phyloP scores from a whole-genome alignment of 208 protist genomes.

The Crithidia mellificae region DNA sequence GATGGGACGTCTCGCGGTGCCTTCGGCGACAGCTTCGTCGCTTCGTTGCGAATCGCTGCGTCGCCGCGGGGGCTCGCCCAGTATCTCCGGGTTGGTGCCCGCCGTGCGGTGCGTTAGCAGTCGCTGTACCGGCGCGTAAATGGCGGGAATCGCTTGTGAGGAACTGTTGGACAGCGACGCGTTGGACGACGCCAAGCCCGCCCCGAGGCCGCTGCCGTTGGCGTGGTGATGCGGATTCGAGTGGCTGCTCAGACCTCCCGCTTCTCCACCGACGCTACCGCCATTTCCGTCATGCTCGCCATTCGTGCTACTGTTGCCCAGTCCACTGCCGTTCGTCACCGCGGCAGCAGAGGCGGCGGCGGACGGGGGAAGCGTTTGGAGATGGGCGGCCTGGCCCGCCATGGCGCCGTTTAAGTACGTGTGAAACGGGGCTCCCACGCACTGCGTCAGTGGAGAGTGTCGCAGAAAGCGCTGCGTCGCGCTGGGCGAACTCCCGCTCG shows the following conservation, averaged over 20 bases:
- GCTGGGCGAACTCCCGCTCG: background rate
- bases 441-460: slow-evolving; percentile 27
- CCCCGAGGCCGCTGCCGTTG: background rate
- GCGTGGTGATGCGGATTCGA: no score
- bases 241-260: background rate
- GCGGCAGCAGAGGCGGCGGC: background rate
- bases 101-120: slow-evolving; percentile 14
- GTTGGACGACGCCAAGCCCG: background rate
- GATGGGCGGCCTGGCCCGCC: slow-evolving; percentile 31
- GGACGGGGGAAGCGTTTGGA: slow-evolving; percentile 14
- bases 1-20: no score
- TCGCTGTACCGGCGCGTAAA: slow-evolving; percentile 27
- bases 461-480: slow-evolving; percentile 27
- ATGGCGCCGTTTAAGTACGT: slow-evolving; percentile 31
- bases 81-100: background rate
- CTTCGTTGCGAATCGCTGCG: background rate
- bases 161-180: slow-evolving; percentile 14
- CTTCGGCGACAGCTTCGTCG: background rate
- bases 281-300: background rate
- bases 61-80: background rate
- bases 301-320: background rate
- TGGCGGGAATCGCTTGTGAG: slow-evolving; percentile 11
- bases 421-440: slow-evolving; percentile 23
- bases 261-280: background rate
- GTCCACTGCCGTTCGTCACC: background rate